Evolutionary conservation across 257 asterid genomes (phyloP), one percentile per base, ranked within the genome.

Genomic region (Euphrasia confusa): DNA sequence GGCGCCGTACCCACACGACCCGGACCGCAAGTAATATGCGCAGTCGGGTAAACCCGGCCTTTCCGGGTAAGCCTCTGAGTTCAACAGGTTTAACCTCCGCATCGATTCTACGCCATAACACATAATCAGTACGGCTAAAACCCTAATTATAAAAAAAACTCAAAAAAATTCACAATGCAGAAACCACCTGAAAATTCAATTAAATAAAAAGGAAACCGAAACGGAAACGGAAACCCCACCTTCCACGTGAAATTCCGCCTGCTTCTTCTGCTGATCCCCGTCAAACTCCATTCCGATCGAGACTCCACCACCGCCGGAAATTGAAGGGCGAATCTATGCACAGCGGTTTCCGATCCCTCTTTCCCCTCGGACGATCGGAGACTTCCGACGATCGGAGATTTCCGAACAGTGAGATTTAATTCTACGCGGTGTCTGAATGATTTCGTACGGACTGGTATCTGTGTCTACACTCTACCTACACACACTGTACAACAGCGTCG

Each of bases 1-100:
- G 70, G 75, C 77, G 60, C 88, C 97, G 63, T 81, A 90, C 0
- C 92, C 95, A 67, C 97, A 90, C 8, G 86, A 58, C 73, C 97
- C 95, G 65, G 92, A 87, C 42, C 95, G 73, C 77, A 84, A 62
- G 68, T 81, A 90, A 78, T 87, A 87, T 4, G 83, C 78, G 63
- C 97, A 90, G 67, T 87, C 89, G 60, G 88, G 79, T 52, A 66
- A 61, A 59, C 86, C 95, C 60, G 88, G 88, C 64, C 88, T 77
- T 60, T 87, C 95, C 72, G 96, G 96, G 80, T 78, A 84, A 65
- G 65, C 75, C 57, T 84, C 88, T 32, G 80, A 53, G 14, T 80
- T 87, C 83, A 83, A 78, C 47, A 80, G 57, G 67, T 75, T 74
- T 67, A 85, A 72, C 73, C 86, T 62, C 74, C 78, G 81, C 85